Evolutionary conservation across 148 eudicot genomes (phyloP), one percentile per base, ranked within the genome.

Genomic region (Chenopodium formosanum): DNA sequence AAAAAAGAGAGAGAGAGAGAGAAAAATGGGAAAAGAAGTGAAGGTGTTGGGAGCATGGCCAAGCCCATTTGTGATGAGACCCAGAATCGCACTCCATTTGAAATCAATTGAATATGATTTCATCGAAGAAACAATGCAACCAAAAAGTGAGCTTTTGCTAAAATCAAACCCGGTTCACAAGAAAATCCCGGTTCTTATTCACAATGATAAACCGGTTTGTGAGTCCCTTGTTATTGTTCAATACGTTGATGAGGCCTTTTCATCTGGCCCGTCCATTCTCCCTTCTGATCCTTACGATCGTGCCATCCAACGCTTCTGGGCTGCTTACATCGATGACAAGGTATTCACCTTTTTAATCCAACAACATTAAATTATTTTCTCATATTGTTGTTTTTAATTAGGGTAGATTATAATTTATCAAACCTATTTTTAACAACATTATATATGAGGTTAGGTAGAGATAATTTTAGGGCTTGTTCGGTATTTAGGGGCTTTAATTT

Each of bases 281-380:
- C 97, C 97, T 19, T 86, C 90, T 10, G 87, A 91, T 86, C 90
- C 97, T n/a, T 92, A 91, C 53, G 94, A 88, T 60, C 90, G 90
- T 1, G 97, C 97, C 82, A 74, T 79, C 47, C 91, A 91, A 11
- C 88, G 94, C 16, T 93, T 93, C 65, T 92, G 97, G 97, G 90
- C 92, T 50, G 84, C 90, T 48, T 92, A 87, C 80, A 23, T 90
- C 48, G 92, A 90, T 62, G 88, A 89, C 1, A 91, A 89, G 90
- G 94, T 87, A 74, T 23, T 2, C 1, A 4, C 32, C 5, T 11
- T 17, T 69, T 32, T 17, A 10, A 50, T 50, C 53, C 52, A 2
- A 9, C 53, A 12, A 50, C 12, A 2, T 50, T 50, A 13, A 50
- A 2, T 40, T 40, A 40, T 40, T 40, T 6, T 40, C 44, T 40